These are phyloP conservation scores for Xylariaceae sp. DNA, from an alignment of 2,329 filamentous ascomycete species.

Conservation along the genomic window DNA sequence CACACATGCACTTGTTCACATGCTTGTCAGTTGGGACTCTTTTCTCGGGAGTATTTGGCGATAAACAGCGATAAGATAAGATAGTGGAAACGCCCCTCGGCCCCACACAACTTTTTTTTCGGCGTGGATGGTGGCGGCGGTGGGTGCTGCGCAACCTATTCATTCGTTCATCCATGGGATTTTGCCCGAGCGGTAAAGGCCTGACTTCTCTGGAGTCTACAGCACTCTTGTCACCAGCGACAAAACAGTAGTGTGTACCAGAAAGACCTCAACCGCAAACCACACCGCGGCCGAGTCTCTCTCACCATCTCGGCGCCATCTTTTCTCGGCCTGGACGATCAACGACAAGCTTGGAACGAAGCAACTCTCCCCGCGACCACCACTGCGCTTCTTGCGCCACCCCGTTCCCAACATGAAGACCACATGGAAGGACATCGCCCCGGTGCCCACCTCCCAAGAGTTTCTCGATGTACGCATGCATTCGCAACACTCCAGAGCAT, in stretches of 20 bases:
- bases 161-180: too few species aligned
- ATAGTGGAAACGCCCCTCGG: constrained; percentile 4
- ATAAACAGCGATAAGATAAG: constrained; percentile 15
- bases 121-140: neutral
- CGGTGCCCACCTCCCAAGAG: constrained; percentile 88
- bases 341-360: constrained; percentile 3
- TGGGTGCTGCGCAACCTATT: too few species aligned
- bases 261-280: too few species aligned
- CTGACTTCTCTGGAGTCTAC: too few species aligned
- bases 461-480: constrained; percentile 70
- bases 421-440: constrained; percentile 75
- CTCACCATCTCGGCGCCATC: too few species aligned
- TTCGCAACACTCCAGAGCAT: neutral
- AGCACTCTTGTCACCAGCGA: too few species aligned
- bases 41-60: neutral
- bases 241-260: too few species aligned
- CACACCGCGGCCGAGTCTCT: too few species aligned
- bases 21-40: too few species aligned
- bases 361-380: neutral
- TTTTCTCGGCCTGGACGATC: neutral
- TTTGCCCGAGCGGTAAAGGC: too few species aligned
- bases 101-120: constrained; percentile 22
- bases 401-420: constrained; percentile 51
- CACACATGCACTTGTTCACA: too few species aligned
- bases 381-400: constrained; percentile 24